A percentile compares a stretch with the other conserved stretches of the same genome.
These are phyloP conservation scores for Naganishia randhawae DNA, from an alignment of 768 basidiomycete species.

Conservation along the genomic window DNA sequence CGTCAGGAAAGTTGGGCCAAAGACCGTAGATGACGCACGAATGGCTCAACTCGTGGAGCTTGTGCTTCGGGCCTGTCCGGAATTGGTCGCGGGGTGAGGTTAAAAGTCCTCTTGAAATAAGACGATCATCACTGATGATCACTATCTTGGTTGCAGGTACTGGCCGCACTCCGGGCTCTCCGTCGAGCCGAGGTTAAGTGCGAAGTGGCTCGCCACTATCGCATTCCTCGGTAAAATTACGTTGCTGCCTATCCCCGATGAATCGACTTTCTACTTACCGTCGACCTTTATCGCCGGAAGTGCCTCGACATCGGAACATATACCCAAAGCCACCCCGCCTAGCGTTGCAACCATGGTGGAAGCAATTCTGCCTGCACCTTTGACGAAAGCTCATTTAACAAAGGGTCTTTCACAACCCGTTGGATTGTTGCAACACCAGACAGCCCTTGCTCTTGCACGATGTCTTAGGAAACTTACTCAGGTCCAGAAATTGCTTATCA, in stretches of 20 bases:
- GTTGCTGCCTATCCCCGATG: slow-evolving; percentile 66
- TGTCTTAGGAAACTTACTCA: slow-evolving; percentile 67
- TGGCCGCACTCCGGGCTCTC: slow-evolving; percentile 49
- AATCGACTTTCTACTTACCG: slow-evolving; percentile 57
- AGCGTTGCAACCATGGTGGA: slow-evolving; percentile 67
- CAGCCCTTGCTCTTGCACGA: slow-evolving; percentile 70
- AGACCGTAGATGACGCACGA: slow-evolving; percentile 80
- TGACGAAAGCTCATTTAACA: slow-evolving; percentile 69
- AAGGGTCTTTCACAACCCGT: slow-evolving; percentile 73
- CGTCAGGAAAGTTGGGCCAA: slow-evolving; percentile 60
- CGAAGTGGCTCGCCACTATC: slow-evolving; percentile 78
- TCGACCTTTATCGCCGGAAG: not conserved
- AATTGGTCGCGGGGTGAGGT: slow-evolving; percentile 62
- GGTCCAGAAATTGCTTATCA: slow-evolving; percentile 49
- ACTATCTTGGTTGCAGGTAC: slow-evolving; percentile 34
- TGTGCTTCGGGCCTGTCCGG: slow-evolving; percentile 76
- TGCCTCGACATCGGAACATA: slow-evolving; percentile 39
- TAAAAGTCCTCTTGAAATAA: slow-evolving; percentile 54
- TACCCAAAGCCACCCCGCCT: slow-evolving; percentile 71
- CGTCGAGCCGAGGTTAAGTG: slow-evolving; percentile 42
- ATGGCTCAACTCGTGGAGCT: slow-evolving; percentile 80
- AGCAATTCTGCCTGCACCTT: slow-evolving; percentile 70
- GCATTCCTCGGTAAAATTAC: slow-evolving; percentile 74
- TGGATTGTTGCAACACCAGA: slow-evolving; percentile 77
- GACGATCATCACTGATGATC: not conserved